These are phyloP conservation scores for Monilinia laxa DNA, from an alignment of 2,329 filamentous ascomycete genomes.

Conservation along the genomic window DNA sequence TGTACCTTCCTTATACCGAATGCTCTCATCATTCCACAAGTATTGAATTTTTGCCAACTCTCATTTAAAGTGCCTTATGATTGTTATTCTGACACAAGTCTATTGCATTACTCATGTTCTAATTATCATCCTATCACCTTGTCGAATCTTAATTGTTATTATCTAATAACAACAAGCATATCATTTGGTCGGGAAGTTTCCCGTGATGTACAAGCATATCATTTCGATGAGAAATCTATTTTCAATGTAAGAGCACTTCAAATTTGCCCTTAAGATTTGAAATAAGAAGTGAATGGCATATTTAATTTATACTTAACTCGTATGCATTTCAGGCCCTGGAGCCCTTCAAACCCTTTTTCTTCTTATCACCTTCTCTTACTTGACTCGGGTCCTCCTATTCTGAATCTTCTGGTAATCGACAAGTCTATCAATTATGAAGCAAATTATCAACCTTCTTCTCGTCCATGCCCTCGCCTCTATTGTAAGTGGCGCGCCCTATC, in stretches of 20 bases:
- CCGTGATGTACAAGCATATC: neutral
- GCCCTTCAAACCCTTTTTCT: neutral
- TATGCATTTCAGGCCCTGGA: constrained; percentile 1
- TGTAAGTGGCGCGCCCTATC: constrained; percentile 7
- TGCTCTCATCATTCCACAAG: constrained; percentile 9
- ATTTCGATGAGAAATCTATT: neutral
- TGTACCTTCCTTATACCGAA: constrained; percentile 16
- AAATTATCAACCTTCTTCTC: constrained; percentile 1
- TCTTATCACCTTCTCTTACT: neutral
- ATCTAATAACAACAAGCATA: constrained; percentile 13
- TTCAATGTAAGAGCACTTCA: neutral
- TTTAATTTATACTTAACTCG: neutral
- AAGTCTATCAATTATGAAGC: constrained; percentile 17
- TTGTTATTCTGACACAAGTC: constrained; percentile 1
- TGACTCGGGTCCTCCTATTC: neutral
- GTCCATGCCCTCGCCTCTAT: constrained; percentile 2
- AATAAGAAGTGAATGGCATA: neutral
- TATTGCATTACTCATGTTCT: constrained; percentile 15
- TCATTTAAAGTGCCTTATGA: neutral
- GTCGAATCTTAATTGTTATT: neutral
- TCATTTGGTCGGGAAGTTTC: neutral
- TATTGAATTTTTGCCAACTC: constrained; percentile 5
- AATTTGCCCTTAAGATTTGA: neutral
- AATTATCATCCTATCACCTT: constrained; percentile 13
- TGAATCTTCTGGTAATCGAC: neutral